phyloP scores from a whole-genome alignment of 805 yeast species.

The Yamadazyma ubonensis region DNA sequence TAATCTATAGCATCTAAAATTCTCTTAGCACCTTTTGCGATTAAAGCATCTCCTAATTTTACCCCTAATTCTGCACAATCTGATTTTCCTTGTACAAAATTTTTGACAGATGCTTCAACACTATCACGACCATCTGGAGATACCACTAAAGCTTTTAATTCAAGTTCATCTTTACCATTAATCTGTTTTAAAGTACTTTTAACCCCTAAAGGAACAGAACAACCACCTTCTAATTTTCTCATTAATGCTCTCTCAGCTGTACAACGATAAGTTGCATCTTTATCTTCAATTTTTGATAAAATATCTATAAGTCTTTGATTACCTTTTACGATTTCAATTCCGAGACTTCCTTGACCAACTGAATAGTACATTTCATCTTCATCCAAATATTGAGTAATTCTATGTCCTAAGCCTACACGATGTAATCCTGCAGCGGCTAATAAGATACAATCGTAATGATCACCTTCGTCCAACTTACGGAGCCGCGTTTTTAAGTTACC shows the following conservation, averaged over 20 bases:
- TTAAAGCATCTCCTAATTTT: slow-evolving; percentile 63
- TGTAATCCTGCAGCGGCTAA: slow-evolving; percentile 91
- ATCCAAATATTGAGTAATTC: slow-evolving; percentile 73
- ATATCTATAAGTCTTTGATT: slow-evolving; percentile 60
- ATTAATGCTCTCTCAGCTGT: slow-evolving; percentile 84
- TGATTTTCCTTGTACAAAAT: slow-evolving; percentile 38
- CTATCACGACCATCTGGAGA: slow-evolving; percentile 75
- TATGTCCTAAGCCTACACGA: slow-evolving; percentile 65
- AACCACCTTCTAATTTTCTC: slow-evolving; percentile 93
- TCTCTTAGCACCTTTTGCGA: slow-evolving; percentile 74
- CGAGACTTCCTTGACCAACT: slow-evolving; percentile 98
- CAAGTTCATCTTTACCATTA: slow-evolving; percentile 39
- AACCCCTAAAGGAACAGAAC: slow-evolving; percentile 97
- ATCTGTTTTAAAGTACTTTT: slow-evolving; percentile 50
- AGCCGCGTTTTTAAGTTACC: slow-evolving; percentile 80
- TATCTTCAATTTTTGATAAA: slow-evolving; percentile 63
- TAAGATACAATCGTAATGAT: slow-evolving; percentile 69
- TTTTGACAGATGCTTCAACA: slow-evolving; percentile 55
- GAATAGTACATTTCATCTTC: slow-evolving; percentile 88
- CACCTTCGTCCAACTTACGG: slow-evolving; percentile 61
- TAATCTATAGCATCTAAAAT: slow-evolving; percentile 80
- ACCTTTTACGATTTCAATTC: slow-evolving; percentile 78
- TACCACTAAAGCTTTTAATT: slow-evolving; percentile 64
- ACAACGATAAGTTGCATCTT: slow-evolving; percentile 69
- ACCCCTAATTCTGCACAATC: slow-evolving; percentile 76